A percentile compares a stretch with the other conserved stretches of the same genome.
Evolutionary conservation across 2,329 filamentous ascomycete species (phyloP).

Genomic region (Lecanicillium sp.): DNA sequence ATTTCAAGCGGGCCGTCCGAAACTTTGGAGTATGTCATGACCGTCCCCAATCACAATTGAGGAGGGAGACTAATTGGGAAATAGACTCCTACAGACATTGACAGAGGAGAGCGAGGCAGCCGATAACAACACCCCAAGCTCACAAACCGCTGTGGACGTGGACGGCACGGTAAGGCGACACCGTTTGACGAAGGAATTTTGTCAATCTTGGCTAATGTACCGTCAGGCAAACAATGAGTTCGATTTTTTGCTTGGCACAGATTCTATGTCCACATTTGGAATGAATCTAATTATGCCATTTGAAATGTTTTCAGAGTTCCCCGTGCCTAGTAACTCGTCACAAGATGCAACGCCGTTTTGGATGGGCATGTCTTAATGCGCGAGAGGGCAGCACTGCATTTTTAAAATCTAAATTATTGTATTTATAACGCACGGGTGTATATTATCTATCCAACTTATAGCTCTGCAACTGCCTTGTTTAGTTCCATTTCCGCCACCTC

Average conservation of each 20-base stretch:
- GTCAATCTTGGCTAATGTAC: too few species aligned
- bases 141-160: neutral
- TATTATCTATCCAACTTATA: too few species aligned
- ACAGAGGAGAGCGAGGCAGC: neutral
- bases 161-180: neutral
- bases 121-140: neutral
- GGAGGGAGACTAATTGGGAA: neutral
- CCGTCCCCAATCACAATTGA: neutral
- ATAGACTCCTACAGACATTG: neutral
- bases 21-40: neutral
- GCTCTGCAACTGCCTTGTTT: neutral
- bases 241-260: conserved; percentile 2
- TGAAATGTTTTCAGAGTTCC: neutral
- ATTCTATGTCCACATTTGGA: conserved; percentile 3
- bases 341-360: neutral
- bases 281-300: conserved; percentile 5
- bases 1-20: conserved; percentile 1
- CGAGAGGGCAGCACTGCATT: too few species aligned
- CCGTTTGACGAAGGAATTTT: too few species aligned
- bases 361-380: neutral
- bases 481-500: neutral
- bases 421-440: too few species aligned
- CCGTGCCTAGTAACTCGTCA: neutral
- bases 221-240: conserved; percentile 4
- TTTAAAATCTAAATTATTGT: too few species aligned